Percentiles rank a stretch among this genome's conserved stretches.
phyloP scores from a whole-genome alignment of 306 rosid genomes.

The Cotoneaster glaucophyllus region DNA sequence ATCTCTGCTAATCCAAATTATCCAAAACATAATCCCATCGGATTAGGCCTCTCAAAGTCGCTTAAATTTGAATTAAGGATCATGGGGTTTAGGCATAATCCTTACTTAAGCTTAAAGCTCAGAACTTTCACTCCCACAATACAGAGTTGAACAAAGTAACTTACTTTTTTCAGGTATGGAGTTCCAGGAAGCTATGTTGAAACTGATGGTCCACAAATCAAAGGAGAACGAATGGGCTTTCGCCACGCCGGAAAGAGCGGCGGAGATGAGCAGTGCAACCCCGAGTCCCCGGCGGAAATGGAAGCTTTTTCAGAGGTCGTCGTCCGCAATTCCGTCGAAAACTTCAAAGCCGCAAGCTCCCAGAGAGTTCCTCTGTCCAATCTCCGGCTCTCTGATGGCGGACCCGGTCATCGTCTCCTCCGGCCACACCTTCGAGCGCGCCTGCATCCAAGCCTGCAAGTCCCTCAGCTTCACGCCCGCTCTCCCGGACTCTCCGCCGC shows the following conservation, averaged over 20 bases:
- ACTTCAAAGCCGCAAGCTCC: conserved; percentile 36
- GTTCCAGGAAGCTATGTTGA: conserved; percentile 47
- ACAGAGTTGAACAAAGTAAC: not conserved
- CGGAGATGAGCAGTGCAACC: conserved; percentile 6
- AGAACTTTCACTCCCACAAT: not conserved
- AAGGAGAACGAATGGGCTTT: conserved; percentile 15
- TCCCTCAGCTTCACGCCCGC: conserved; percentile 45
- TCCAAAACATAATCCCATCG: not conserved
- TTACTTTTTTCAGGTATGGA: conserved; percentile 33
- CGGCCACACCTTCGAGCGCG: conserved; percentile 78
- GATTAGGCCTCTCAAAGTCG: not conserved
- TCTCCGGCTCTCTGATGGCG: conserved; percentile 62
- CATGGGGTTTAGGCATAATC: not conserved
- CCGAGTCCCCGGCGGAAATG: conserved; percentile 46
- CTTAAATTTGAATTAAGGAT: not conserved
- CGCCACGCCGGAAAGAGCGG: not conserved
- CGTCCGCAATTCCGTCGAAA: conserved; percentile 26
- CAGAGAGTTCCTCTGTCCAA: conserved; percentile 73
- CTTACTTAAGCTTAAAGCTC: not conserved
- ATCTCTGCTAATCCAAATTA: not conserved
- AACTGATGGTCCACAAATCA: conserved; percentile 28
- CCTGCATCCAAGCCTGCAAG: conserved; percentile 51
- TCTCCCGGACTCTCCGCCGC: conserved; percentile 46
- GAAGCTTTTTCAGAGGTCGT: conserved; percentile 46
- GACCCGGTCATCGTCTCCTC: conserved; percentile 91